phyloP scores from a whole-genome alignment of 495 filamentous ascomycete genomes.

The Xylaria grammica region DNA sequence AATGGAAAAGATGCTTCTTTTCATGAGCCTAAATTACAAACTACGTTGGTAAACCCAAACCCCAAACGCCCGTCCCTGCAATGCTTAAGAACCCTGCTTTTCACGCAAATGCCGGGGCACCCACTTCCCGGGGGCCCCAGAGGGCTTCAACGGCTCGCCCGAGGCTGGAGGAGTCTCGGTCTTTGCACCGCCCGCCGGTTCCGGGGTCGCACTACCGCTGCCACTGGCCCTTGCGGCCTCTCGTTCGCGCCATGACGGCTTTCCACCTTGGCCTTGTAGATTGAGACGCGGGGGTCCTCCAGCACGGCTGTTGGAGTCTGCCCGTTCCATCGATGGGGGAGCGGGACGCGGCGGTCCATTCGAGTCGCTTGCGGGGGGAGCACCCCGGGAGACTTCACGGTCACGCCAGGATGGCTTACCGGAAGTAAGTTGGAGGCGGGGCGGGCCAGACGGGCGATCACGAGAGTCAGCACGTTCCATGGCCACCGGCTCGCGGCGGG shows the following conservation, averaged over 20 bases:
- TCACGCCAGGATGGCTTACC: constrained; percentile 49
- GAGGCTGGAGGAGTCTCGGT: constrained; percentile 35
- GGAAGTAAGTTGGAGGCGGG: constrained; percentile 32
- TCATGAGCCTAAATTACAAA: constrained; percentile 35
- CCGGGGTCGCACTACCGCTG: constrained; percentile 23
- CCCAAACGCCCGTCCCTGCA: constrained; percentile 38
- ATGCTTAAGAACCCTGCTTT: constrained; percentile 36
- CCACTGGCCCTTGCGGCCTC: constrained; percentile 66
- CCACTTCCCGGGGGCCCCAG: constrained; percentile 51
- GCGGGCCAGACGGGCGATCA: constrained; percentile 42
- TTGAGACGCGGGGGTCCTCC: constrained; percentile 69
- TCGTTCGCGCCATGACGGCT: constrained; percentile 84
- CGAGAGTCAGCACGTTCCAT: constrained; percentile 44
- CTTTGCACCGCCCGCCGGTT: constrained; percentile 16
- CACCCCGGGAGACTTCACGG: constrained; percentile 38
- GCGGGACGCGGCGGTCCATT: constrained; percentile 19
- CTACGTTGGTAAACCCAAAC: constrained; percentile 36
- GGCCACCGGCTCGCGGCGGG: constrained; percentile 40
- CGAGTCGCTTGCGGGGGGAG: constrained; percentile 7
- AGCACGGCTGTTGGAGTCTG: constrained; percentile 61
- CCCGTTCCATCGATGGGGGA: constrained; percentile 44
- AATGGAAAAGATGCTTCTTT: constrained; percentile 34
- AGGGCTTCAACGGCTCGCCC: constrained; percentile 46
- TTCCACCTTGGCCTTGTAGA: constrained; percentile 60
- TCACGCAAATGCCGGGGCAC: constrained; percentile 43